Evolutionary conservation across 768 basidiomycete species (phyloP).

Genomic region (Panaeolus papilionaceus): DNA sequence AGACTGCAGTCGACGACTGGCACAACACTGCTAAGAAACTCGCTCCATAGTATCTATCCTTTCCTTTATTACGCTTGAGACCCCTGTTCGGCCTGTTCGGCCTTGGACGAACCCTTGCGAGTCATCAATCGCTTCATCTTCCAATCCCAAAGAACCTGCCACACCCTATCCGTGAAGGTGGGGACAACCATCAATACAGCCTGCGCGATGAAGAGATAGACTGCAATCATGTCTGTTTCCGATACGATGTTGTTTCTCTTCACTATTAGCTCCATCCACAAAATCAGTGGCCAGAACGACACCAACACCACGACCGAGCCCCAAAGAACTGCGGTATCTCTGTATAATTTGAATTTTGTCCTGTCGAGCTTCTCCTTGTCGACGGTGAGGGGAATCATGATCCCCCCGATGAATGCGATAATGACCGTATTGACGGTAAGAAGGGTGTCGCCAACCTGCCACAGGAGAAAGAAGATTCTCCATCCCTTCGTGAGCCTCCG

Average conservation of each 20-base stretch:
- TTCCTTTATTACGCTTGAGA: too few relatives aligned
- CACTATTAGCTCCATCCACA: conserved; percentile 22
- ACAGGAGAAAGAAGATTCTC: conserved; percentile 20
- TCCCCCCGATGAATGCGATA: not conserved
- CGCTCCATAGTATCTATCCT: too few relatives aligned
- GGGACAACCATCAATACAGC: not conserved
- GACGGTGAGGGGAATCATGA: not conserved
- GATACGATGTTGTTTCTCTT: conserved; percentile 23
- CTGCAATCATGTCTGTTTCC: conserved; percentile 23
- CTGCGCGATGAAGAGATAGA: conserved; percentile 18
- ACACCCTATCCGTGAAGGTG: not conserved
- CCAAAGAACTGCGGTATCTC: not conserved
- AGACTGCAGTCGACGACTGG: too few relatives aligned
- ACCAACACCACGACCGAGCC: not conserved
- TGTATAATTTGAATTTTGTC: not conserved
- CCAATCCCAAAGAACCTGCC: too few relatives aligned
- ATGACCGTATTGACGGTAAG: not conserved
- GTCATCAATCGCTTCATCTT: not conserved
- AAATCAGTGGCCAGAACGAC: conserved; percentile 18
- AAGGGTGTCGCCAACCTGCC: conserved; percentile 19
- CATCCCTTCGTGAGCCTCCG: conserved; percentile 19
- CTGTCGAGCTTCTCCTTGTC: not conserved
- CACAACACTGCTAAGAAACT: too few relatives aligned
- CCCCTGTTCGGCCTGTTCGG: too few relatives aligned
- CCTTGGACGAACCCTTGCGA: not conserved